Percentiles rank a stretch among this genome's conserved stretches.
Conservation (phyloP, 2,329 filamentous ascomycete genomes). For the Colletotrichum nymphaeae region DNA sequence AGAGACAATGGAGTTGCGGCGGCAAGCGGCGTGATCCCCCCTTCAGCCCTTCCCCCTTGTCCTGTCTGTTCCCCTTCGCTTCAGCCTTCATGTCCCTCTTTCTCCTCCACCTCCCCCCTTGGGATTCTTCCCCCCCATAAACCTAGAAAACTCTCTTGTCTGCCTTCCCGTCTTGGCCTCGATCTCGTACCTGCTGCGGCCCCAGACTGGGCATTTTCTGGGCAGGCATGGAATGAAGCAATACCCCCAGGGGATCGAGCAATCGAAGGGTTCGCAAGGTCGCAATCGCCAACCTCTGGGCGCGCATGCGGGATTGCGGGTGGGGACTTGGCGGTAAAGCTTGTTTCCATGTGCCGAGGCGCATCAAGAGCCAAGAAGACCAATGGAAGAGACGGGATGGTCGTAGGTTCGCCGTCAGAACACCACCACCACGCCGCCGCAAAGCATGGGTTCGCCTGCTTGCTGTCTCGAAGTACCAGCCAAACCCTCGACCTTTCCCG, state of each 20-base stretch:
- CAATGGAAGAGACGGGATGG: not conserved
- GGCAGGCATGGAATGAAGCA: not conserved
- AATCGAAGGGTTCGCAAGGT: not conserved
- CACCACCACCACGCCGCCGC: not conserved
- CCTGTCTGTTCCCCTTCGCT: not conserved
- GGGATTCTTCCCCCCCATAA: not conserved
- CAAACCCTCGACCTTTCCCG: not conserved
- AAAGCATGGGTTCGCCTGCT: conserved; percentile 16
- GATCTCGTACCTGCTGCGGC: conserved; percentile 24
- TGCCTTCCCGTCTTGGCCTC: conserved; percentile 34
- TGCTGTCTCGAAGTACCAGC: not conserved
- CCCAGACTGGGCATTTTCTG: conserved; percentile 21
- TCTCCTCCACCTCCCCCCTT: not conserved
- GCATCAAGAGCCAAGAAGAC: not conserved
- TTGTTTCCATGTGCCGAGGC: conserved; percentile 35
- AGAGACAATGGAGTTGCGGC: not conserved
- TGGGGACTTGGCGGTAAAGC: conserved; percentile 35
- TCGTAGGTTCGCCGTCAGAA: not conserved
- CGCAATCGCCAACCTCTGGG: conserved; percentile 1
- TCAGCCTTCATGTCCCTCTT: not conserved
- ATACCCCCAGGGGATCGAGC: not conserved
- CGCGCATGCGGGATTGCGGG: conserved; percentile 27
- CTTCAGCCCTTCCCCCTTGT: not conserved
- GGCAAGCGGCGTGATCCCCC: conserved; percentile 3
- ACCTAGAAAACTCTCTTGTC: not conserved